Conservation (phyloP, 495 filamentous ascomycete species). For the Annulohypoxylon stygium region DNA sequence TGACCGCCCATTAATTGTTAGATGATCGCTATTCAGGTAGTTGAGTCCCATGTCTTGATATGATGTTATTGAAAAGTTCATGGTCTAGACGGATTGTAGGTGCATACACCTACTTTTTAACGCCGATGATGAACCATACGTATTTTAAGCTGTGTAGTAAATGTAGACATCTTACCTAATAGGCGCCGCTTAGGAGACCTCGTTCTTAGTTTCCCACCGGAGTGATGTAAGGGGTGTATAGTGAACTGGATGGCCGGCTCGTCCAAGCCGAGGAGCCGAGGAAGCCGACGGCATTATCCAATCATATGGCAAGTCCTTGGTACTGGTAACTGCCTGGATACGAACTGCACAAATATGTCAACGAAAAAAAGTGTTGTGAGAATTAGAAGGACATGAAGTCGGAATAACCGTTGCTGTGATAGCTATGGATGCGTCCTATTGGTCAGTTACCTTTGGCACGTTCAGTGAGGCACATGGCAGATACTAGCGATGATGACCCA, state of each 20-base stretch:
- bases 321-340: background rate
- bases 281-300: background rate
- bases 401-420: slow-evolving; percentile 9
- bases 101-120: background rate
- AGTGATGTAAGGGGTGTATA: background rate
- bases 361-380: background rate
- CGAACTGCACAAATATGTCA: background rate
- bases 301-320: background rate
- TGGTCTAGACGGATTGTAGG: background rate
- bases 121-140: background rate
- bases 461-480: background rate
- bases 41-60: background rate
- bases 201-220: background rate
- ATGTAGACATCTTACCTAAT: background rate
- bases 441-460: slow-evolving; percentile 1
- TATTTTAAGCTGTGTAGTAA: background rate
- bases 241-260: background rate
- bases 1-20: background rate
- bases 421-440: background rate
- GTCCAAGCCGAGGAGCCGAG: background rate
- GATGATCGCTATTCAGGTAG: background rate
- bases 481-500: background rate
- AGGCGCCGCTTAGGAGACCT: background rate
- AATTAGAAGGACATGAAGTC: slow-evolving; percentile 9
- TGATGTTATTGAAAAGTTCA: background rate